Conservation (phyloP, 2,329 filamentous ascomycete genomes). For the Calonectria fujianensis region DNA sequence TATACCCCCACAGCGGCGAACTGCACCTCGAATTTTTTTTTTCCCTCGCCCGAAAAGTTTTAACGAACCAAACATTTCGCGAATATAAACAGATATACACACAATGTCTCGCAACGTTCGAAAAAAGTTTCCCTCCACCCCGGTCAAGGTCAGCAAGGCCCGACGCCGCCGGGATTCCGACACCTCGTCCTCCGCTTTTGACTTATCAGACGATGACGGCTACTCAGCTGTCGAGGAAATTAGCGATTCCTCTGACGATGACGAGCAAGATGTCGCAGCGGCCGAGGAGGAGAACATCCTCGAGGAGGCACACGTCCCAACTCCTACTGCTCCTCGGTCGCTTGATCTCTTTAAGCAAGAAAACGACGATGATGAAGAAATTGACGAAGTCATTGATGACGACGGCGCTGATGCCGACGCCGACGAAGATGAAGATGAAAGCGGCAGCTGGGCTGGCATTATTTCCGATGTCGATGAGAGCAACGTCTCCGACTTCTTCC, state of each 20-base stretch:
- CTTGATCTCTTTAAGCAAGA: conserved; percentile 56
- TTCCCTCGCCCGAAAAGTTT: background rate
- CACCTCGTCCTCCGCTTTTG: conserved; percentile 73
- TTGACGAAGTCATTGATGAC: conserved; percentile 63
- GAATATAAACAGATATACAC: conserved; percentile 16
- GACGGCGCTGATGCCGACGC: conserved; percentile 61
- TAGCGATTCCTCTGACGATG: conserved; percentile 84
- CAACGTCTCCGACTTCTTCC: conserved; percentile 65
- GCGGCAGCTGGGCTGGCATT: conserved; percentile 74
- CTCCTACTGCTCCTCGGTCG: conserved; percentile 72
- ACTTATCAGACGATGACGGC: conserved; percentile 81
- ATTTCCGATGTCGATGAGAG: conserved; percentile 68
- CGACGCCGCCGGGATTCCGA: conserved; percentile 69
- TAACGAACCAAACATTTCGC: conserved; percentile 28
- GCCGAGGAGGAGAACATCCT: conserved; percentile 87
- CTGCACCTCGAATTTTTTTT: conserved; percentile 8
- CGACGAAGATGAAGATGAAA: conserved; percentile 69
- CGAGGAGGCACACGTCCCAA: conserved; percentile 63
- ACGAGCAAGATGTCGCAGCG: conserved; percentile 85
- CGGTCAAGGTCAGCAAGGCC: conserved; percentile 64
- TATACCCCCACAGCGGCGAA: conserved; percentile 14
- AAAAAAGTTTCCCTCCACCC: conserved; percentile 66
- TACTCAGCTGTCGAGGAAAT: conserved; percentile 88
- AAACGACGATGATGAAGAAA: conserved; percentile 61
- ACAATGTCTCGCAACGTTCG: conserved; percentile 74